Conservation (phyloP, 805 yeast genomes). For the Starmerella apis region DNA sequence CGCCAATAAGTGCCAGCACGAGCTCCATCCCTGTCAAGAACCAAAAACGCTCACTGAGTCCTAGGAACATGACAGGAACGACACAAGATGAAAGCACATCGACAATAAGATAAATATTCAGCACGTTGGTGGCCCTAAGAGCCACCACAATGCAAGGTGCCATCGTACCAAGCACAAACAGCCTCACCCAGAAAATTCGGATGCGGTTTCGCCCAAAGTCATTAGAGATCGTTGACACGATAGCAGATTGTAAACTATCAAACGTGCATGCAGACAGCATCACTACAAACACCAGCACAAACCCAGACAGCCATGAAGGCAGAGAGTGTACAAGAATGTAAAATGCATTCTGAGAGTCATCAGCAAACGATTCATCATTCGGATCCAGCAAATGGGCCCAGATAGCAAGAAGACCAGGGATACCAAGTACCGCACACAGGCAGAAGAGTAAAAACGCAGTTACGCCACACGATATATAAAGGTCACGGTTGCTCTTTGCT, state of each 20-base stretch:
- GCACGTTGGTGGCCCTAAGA: slow-evolving; percentile 66
- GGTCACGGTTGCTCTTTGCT: slow-evolving; percentile 62
- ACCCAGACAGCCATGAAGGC: slow-evolving; percentile 81
- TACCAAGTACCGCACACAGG: slow-evolving; percentile 62
- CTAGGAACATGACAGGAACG: slow-evolving; percentile 73
- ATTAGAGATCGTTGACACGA: slow-evolving; percentile 80
- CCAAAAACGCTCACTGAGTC: slow-evolving; percentile 56
- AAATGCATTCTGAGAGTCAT: slow-evolving; percentile 55
- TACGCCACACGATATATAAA: slow-evolving; percentile 61
- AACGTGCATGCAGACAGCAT: slow-evolving; percentile 77
- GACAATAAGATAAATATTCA: slow-evolving; percentile 81
- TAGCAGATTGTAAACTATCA: slow-evolving; percentile 79
- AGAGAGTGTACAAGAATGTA: slow-evolving; percentile 57
- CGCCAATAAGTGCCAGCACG: slow-evolving; percentile 74
- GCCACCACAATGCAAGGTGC: slow-evolving; percentile 85
- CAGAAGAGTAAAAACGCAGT: slow-evolving; percentile 59
- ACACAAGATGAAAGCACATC: slow-evolving; percentile 81
- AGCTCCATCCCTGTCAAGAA: slow-evolving; percentile 71
- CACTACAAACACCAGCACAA: slow-evolving; percentile 63
- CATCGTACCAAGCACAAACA: slow-evolving; percentile 61
- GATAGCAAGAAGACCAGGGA: slow-evolving; percentile 77
- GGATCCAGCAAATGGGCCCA: slow-evolving; percentile 64
- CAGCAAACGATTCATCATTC: slow-evolving; percentile 32
- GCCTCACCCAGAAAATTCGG: slow-evolving; percentile 54
- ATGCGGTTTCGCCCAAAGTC: slow-evolving; percentile 79